Evolutionary conservation across 1,139 yeast genomes (phyloP).

Genomic region (Pichia sp.): DNA sequence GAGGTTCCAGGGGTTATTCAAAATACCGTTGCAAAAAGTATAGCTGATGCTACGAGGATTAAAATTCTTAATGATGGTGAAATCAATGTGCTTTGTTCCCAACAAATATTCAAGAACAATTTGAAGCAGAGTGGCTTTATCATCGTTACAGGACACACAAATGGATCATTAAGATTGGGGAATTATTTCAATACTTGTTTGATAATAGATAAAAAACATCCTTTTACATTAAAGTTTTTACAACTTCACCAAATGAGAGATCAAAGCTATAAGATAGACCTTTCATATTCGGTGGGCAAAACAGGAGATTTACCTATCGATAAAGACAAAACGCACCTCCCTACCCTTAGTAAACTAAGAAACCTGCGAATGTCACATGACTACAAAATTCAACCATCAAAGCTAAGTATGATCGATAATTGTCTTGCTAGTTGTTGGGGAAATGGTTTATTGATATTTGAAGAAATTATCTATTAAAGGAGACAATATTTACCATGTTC

Average conservation of each 20-base stretch:
- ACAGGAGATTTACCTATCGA: slow-evolving; percentile 10
- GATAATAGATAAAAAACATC: slow-evolving; percentile 6
- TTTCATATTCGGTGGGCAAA: slow-evolving; percentile 25
- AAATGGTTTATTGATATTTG: slow-evolving; percentile 36
- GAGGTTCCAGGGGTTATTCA: slow-evolving; percentile 19
- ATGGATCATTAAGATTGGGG: slow-evolving; percentile 22
- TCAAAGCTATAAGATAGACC: slow-evolving; percentile 20
- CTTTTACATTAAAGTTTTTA: slow-evolving; percentile 15
- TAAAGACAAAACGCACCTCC: slow-evolving; percentile 2
- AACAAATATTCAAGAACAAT: slow-evolving; percentile 3
- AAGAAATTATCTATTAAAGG: too few species aligned
- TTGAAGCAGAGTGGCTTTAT: slow-evolving; percentile 3
- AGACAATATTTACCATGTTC: too few species aligned
- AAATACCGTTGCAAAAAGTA: slow-evolving; percentile 14
- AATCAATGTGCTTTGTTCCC: slow-evolving; percentile 7
- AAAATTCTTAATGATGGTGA: slow-evolving; percentile 17
- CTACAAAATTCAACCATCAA: slow-evolving; percentile 5
- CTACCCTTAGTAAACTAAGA: slow-evolving; percentile 2
- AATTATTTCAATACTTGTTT: slow-evolving; percentile 13
- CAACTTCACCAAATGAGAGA: slow-evolving; percentile 13
- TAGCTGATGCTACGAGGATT: slow-evolving; percentile 2
- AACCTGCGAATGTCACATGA: slow-evolving; percentile 1
- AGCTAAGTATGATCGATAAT: slow-evolving; percentile 5
- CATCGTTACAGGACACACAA: slow-evolving; percentile 19
- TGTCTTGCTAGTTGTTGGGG: slow-evolving; percentile 45